Base-by-base conservation (phyloP, 2,329 filamentous ascomycete genomes). In the Aspergillus tamarii region DNA sequence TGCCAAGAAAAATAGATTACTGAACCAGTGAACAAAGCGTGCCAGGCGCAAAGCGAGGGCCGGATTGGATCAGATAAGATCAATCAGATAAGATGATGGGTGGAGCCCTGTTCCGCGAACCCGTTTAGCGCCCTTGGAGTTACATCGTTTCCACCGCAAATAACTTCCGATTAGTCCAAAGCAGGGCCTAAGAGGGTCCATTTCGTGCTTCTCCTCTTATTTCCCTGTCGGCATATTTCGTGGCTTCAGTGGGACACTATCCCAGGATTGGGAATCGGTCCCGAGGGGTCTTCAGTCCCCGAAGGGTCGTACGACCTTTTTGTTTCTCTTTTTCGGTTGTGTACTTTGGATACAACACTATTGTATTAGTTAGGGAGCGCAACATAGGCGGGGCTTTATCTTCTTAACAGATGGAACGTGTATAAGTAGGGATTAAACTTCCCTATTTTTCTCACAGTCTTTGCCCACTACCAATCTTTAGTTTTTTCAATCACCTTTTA, bases 1-100 rank as follows among this genome's bases (percentile, higher is more conserved):
- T 46, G 60, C 45, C 45, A 61, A 61, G 54, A 21, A 16, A 28
- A 61, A 61, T 61, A 52, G 32, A 57, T 50, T 45, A 39, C 32
- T 30, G 41, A 48, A 45, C 50, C 46, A 41, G 34, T 61, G 39
- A 23, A 30, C 41, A 50, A 57, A 57, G 30, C 43, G 45, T 32
- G n/a, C 19, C 26, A 26, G 16, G 32, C 19, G 11, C 23, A 34
- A 32, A 34, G 41, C n/a, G 8, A 56, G 34, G 23, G 14, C 11
- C 12, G 21, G 23, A 23, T 48, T 39, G 60, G 54, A 62, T 62
- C 60, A 58, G 60, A 62, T 62, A 57, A 62, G 60, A 62, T 62
- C 26, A 53, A 62, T 58, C 53, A 58, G 60, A 58, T 62, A 62
- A 58, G 60, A 61, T 45, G 57, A 11, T 41, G 28, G 32, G 50